A percentile compares a stretch with the other conserved stretches of the same genome.
Conservation (phyloP, 164 flowering plant species). For the Euptelea pleiosperma region DNA sequence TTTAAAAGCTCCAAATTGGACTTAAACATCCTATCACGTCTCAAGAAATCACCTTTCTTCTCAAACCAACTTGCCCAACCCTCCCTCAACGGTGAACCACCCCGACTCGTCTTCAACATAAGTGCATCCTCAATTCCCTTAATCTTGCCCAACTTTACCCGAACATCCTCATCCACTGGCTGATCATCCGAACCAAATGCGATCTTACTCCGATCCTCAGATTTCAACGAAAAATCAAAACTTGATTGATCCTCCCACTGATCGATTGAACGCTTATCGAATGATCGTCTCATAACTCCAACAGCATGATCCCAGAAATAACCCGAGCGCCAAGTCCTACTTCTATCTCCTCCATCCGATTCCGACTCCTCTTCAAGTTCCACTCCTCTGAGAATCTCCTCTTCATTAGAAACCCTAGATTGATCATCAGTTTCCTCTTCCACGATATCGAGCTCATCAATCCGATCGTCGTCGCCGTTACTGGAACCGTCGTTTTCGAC, state of each 20-base stretch:
- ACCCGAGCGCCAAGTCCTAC: conserved; percentile 24
- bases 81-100: conserved; percentile 60
- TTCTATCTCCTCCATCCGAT: background rate
- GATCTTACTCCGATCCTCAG: conserved; percentile 29
- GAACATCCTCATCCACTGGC: conserved; percentile 61
- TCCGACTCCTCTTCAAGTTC: conserved; percentile 27
- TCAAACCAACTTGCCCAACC: conserved; percentile 98
- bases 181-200: conserved; percentile 85
- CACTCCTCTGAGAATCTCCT: conserved; percentile 30
- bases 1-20: conserved; percentile 77
- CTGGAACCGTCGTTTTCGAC: conserved; percentile 14
- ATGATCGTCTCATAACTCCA: conserved; percentile 53
- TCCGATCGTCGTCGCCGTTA: conserved; percentile 43
- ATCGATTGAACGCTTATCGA: conserved; percentile 53
- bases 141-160: conserved; percentile 54
- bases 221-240: conserved; percentile 14
- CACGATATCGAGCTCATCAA: conserved; percentile 67
- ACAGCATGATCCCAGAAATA: conserved; percentile 61
- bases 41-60: conserved; percentile 70
- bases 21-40: conserved; percentile 80
- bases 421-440: conserved; percentile 37
- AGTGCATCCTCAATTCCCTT: conserved; percentile 68
- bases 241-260: conserved; percentile 58
- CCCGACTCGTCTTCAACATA: conserved; percentile 47
- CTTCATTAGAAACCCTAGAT: conserved; percentile 24